Conservation (phyloP, 164 flowering plant species). For the Pachysandra terminalis region DNA sequence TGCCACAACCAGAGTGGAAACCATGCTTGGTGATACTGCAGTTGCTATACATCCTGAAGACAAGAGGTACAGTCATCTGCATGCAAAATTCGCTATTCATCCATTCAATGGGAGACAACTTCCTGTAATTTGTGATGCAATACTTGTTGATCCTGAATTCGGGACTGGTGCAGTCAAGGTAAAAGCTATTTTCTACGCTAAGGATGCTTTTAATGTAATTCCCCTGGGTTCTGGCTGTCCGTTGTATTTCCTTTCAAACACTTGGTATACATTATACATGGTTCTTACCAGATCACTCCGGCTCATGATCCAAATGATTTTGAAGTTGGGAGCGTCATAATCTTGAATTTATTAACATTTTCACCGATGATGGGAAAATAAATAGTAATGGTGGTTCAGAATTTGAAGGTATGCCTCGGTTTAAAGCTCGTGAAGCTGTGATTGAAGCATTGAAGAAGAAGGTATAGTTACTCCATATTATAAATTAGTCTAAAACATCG, state of each 20-base stretch:
- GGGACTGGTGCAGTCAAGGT: conserved; percentile 99
- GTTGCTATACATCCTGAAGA: conserved; percentile 93
- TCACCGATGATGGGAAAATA: conserved; percentile 94
- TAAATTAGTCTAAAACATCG: neutral
- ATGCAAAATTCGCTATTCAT: conserved; percentile 86
- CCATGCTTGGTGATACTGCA: conserved; percentile 98
- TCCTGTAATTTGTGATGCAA: conserved; percentile 78
- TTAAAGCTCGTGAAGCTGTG: conserved; percentile 79
- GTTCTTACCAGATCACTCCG: conserved; percentile 75
- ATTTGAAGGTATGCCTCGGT: conserved; percentile 88
- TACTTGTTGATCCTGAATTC: conserved; percentile 81
- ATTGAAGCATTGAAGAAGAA: conserved; percentile 63
- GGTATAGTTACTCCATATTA: conserved; percentile 33
- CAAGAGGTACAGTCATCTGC: conserved; percentile 64
- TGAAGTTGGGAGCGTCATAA: conserved; percentile 90
- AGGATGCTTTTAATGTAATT: neutral
- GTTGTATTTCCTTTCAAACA: neutral
- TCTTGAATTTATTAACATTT: conserved; percentile 80
- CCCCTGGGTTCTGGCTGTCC: neutral
- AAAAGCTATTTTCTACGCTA: neutral
- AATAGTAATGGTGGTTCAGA: conserved; percentile 80
- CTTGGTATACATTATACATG: neutral
- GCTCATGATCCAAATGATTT: conserved; percentile 99
- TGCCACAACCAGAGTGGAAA: conserved; percentile 87
- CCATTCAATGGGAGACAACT: conserved; percentile 91